A percentile compares a stretch with the other conserved stretches of the same genome.
phyloP scores from a whole-genome alignment of 805 yeast genomes.

The Hermanozyma aechmeae region DNA sequence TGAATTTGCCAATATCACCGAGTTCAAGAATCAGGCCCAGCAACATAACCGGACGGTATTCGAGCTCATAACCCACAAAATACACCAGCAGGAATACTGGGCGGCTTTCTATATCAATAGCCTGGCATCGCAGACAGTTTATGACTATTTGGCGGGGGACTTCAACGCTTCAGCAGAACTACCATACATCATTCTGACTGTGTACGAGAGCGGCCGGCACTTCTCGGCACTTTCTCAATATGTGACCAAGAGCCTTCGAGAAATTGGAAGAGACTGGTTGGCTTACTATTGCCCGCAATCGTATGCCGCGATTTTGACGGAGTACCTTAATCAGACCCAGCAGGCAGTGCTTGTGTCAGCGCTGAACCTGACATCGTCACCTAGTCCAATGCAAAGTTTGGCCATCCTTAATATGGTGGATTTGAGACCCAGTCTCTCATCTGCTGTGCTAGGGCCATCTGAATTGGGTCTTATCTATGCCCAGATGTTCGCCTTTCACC shows the following conservation, averaged over 20 bases:
- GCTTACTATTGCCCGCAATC: slow-evolving; percentile 10
- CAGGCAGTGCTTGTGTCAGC: slow-evolving; percentile 4
- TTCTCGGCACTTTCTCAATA: slow-evolving; percentile 22
- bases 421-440: slow-evolving; percentile 9
- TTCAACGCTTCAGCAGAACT: slow-evolving; percentile 11
- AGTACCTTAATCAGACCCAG: slow-evolving; percentile 8
- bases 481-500: slow-evolving; percentile 23
- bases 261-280: slow-evolving; percentile 14
- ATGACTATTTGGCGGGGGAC: slow-evolving; percentile 7
- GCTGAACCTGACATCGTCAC: slow-evolving; percentile 8
- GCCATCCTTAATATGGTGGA: slow-evolving; percentile 17
- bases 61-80: slow-evolving; percentile 11
- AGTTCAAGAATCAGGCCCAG: slow-evolving; percentile 8
- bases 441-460: slow-evolving; percentile 22
- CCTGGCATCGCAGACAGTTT: slow-evolving; percentile 17
- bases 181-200: slow-evolving; percentile 10
- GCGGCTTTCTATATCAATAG: slow-evolving; percentile 16
- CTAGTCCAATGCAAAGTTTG: slow-evolving; percentile 10
- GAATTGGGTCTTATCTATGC: slow-evolving; percentile 25
- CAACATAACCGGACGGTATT: slow-evolving; percentile 11
- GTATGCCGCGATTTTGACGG: slow-evolving; percentile 10
- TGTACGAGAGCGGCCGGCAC: slow-evolving; percentile 21
- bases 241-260: slow-evolving; percentile 19
- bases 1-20: slow-evolving; percentile 7
- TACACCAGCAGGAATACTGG: slow-evolving; percentile 24